These are phyloP conservation scores for Pseudogymnoascus sp. DNA, from an alignment of 2,329 filamentous ascomycete species.

Conservation along the genomic window DNA sequence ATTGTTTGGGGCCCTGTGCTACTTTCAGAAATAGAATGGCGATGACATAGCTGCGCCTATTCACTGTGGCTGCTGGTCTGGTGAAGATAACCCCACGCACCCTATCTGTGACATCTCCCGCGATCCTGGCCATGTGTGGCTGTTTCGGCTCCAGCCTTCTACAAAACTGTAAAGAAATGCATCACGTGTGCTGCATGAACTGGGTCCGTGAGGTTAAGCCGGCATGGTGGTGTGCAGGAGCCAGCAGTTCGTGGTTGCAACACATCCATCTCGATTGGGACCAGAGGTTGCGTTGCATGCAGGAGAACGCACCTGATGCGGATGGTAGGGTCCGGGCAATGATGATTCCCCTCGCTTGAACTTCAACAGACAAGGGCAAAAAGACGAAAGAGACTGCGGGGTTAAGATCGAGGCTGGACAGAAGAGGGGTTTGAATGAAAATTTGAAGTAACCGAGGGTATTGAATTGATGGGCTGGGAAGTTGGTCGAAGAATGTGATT, in stretches of 20 bases:
- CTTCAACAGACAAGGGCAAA: neutral
- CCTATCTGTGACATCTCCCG: neutral
- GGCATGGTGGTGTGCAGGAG: neutral
- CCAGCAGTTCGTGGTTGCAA: neutral
- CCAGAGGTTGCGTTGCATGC: neutral
- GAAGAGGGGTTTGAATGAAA: neutral
- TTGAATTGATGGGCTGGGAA: neutral
- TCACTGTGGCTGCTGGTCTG: neutral
- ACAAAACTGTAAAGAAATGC: neutral
- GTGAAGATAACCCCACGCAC: neutral
- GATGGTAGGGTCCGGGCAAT: neutral
- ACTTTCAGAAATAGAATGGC: conserved; percentile 1
- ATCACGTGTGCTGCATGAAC: neutral
- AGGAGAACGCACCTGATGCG: neutral
- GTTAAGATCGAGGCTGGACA: neutral
- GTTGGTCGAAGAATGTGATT: neutral
- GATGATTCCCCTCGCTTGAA: neutral
- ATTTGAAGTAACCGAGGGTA: neutral
- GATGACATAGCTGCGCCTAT: conserved; percentile 1
- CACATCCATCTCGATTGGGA: neutral
- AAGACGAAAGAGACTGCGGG: neutral
- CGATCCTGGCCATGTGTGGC: neutral
- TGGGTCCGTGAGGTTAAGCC: neutral
- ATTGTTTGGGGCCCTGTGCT: neutral
- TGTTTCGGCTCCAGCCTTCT: neutral